These are phyloP conservation scores for Daldinia caldariorum DNA, from an alignment of 495 filamentous ascomycete species.

Conservation along the genomic window DNA sequence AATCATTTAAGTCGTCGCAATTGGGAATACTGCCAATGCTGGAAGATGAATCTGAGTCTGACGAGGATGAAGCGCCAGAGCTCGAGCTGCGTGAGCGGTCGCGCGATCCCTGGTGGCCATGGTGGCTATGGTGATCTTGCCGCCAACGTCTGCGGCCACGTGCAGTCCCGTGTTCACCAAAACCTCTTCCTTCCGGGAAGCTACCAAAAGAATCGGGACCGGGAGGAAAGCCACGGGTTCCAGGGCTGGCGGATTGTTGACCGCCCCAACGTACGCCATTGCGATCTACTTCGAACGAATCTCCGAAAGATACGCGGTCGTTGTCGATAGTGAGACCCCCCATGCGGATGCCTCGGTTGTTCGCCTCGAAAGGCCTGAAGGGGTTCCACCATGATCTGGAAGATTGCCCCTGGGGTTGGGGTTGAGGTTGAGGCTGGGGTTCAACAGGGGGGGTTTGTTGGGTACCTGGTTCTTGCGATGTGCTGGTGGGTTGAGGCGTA, in stretches of 20 bases:
- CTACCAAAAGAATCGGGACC: constrained; percentile 1
- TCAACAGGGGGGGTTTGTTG: neutral
- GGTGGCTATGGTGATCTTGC: neutral
- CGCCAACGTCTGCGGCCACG: constrained; percentile 24
- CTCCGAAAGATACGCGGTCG: constrained; percentile 53
- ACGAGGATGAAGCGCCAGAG: constrained; percentile 40
- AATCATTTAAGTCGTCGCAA: constrained; percentile 55
- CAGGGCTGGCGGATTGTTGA: neutral
- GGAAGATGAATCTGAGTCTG: constrained; percentile 43
- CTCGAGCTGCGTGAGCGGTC: constrained; percentile 27
- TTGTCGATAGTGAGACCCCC: constrained; percentile 51
- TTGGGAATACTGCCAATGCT: constrained; percentile 59
- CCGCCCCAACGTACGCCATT: constrained; percentile 52
- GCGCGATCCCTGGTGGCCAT: constrained; percentile 12
- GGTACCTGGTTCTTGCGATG: constrained; percentile 4
- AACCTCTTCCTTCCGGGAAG: constrained; percentile 8
- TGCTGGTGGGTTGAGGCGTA: neutral
- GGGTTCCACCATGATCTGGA: constrained; percentile 40
- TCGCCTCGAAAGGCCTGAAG: constrained; percentile 26
- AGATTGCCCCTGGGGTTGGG: constrained; percentile 23
- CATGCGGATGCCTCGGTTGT: constrained; percentile 45
- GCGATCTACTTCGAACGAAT: constrained; percentile 52
- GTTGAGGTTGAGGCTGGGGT: constrained; percentile 14
- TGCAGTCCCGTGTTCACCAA: constrained; percentile 10
- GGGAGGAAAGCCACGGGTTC: constrained; percentile 5